Percentiles rank a stretch among this genome's conserved stretches.
phyloP scores from a whole-genome alignment of 2,329 filamentous ascomycete genomes.

The Claviceps monticola region DNA sequence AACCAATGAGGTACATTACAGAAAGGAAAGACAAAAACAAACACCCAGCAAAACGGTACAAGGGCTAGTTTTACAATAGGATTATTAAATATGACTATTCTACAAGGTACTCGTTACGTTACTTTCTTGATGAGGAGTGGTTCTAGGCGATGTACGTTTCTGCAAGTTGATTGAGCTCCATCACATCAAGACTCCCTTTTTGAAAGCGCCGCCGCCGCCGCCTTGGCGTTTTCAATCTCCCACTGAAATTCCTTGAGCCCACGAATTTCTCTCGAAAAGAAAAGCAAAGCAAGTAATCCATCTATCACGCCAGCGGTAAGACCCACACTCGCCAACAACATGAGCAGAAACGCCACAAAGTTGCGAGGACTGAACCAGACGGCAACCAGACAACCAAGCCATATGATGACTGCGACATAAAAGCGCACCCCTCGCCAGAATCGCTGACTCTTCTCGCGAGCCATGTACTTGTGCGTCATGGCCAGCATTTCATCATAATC shows the following conservation, averaged over 20 bases:
- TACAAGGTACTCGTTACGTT: not conserved
- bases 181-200: not conserved
- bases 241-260: conserved; percentile 84
- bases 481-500: conserved; percentile 54
- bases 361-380: conserved; percentile 75
- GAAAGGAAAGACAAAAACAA: not conserved
- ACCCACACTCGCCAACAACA: conserved; percentile 65
- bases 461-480: conserved; percentile 53
- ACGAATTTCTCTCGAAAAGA: conserved; percentile 72
- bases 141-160: not conserved
- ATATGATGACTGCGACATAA: conserved; percentile 47
- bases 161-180: not conserved
- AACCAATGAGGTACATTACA: not conserved
- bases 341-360: conserved; percentile 67
- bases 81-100: conserved; percentile 2
- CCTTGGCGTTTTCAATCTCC: conserved; percentile 64
- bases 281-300: conserved; percentile 74
- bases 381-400: conserved; percentile 61
- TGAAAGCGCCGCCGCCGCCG: conserved; percentile 17
- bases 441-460: conserved; percentile 59
- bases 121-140: not conserved
- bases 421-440: conserved; percentile 64
- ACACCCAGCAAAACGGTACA: not conserved
- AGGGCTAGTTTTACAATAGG: not conserved
- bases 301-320: conserved; percentile 67